Base-by-base conservation (phyloP, 2,329 filamentous ascomycete genomes). In the Paecilomyces fulvus region DNA sequence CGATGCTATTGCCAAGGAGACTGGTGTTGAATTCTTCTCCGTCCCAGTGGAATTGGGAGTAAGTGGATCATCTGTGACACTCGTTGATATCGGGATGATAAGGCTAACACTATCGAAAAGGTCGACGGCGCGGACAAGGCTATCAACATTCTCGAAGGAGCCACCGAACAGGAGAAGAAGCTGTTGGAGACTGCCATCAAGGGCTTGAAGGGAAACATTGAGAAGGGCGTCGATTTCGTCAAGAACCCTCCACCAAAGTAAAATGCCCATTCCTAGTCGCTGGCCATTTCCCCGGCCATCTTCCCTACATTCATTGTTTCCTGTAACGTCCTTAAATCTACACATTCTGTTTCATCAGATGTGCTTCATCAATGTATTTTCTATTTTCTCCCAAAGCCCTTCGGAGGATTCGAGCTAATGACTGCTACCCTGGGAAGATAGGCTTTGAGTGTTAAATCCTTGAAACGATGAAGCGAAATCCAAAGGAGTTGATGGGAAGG, bases 1-100 rank as follows among this genome's bases (percentile, higher is more conserved):
- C 70, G 88, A 92, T 55, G 90, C 84, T 64, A 87, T 99, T 66
- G 83, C 82, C 61, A 90, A 95, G 82, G 84, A 86, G 70, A 90
- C 87, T 60, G 92, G 91, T 65, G 76, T 83, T 61, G 92, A 99
- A 56, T 99, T 89, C 82, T 99, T 99, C 84, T 96, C 94, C 58
- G 90, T 95, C 55, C 92, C 92, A 59, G 84, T 97, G 65, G 90
- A 96, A 79, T 90, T 99, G 65, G 94, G 94, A 70, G 91, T 95
- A 88, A 79, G 89, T 82, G 21, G 23, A 51, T 49, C 50, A 20
- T 55, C 53, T 58, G 54, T 20, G 30, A 31, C 23, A 37, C 56
- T 49, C 54, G 50, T 55, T 50, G 14, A 37, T 53, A 55, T 20
- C 14, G 28, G 25, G 10, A 48, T 50, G 43, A 28, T 23, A 52